Evolutionary conservation across 139 green algal genomes (phyloP).

Genomic region (Limnomonas spitsbergensis): DNA sequence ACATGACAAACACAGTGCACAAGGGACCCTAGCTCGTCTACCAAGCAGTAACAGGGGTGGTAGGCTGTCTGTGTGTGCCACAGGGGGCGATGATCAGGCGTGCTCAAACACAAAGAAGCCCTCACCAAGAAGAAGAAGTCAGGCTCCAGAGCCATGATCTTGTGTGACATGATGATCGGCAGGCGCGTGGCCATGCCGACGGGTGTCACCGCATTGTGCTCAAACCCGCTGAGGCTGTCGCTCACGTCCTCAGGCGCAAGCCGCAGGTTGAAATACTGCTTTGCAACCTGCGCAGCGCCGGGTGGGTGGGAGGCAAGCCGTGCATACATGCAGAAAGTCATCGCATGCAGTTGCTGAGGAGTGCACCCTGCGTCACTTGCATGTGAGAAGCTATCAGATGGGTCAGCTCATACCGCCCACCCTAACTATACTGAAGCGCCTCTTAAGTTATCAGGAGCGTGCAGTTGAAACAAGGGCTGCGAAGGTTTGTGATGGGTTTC

Average conservation of each 20-base stretch:
- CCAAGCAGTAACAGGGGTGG: too few species aligned
- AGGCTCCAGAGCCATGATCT: slow-evolving; percentile 51
- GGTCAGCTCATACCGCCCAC: too few species aligned
- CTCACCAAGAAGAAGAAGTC: slow-evolving; percentile 60
- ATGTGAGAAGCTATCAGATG: too few species aligned
- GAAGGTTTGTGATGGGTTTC: neutral
- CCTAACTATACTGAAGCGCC: too few species aligned
- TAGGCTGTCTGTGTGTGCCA: too few species aligned
- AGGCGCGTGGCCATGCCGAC: slow-evolving; percentile 63
- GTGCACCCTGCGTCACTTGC: too few species aligned
- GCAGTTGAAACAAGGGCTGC: neutral
- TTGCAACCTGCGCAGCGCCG: slow-evolving; percentile 39
- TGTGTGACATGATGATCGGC: slow-evolving; percentile 76
- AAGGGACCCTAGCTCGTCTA: too few species aligned
- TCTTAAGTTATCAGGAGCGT: too few species aligned
- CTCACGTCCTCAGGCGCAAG: slow-evolving; percentile 63
- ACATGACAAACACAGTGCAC: too few species aligned
- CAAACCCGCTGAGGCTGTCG: slow-evolving; percentile 34
- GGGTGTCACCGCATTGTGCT: slow-evolving; percentile 84
- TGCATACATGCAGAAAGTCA: neutral
- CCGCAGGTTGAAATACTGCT: slow-evolving; percentile 83
- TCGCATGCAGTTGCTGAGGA: too few species aligned
- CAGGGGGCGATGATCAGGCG: too few species aligned
- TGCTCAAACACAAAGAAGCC: too few species aligned
- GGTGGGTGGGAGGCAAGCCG: neutral